Conservation (phyloP, 148 eudicot species). For the Drosera capensis region DNA sequence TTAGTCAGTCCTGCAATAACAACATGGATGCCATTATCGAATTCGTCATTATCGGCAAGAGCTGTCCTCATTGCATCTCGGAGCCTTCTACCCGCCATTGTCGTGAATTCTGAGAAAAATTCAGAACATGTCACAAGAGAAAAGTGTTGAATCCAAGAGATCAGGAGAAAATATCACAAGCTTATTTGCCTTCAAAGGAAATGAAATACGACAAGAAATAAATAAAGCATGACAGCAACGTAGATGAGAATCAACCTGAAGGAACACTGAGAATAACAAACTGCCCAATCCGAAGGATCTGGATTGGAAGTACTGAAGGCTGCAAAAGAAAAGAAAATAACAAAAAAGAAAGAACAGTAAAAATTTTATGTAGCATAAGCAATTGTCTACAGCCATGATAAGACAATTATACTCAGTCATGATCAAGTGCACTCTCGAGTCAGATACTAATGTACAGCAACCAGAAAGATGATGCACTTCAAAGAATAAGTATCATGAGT, state of each 20-base stretch:
- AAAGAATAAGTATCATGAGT: not conserved
- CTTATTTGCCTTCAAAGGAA: not conserved
- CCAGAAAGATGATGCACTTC: not conserved
- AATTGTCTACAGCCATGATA: no score
- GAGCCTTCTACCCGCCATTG: constrained; percentile 97
- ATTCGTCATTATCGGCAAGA: constrained; percentile 35
- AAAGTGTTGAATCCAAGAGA: not conserved
- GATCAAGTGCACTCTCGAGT: not conserved
- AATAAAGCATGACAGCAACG: not conserved
- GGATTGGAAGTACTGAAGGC: constrained; percentile 94
- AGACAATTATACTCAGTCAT: not conserved
- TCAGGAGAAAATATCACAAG: not conserved
- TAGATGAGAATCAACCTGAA: constrained; percentile 43
- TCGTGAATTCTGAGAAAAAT: constrained; percentile 55
- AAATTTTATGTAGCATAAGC: no score
- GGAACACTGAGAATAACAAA: constrained; percentile 84
- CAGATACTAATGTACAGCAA: not conserved
- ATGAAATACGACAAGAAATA: not conserved
- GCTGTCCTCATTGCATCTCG: constrained; percentile 74
- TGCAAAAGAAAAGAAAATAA: constrained; percentile 19
- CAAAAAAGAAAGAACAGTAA: not conserved
- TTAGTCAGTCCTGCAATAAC: constrained; percentile 97
- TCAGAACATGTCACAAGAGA: no score
- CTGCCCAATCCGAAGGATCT: constrained; percentile 83
- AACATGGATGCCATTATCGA: constrained; percentile 37